Percentiles rank a stretch among this genome's conserved stretches.
These are phyloP conservation scores for Geum urbanum DNA, from an alignment of 306 rosid species.

Conservation along the genomic window DNA sequence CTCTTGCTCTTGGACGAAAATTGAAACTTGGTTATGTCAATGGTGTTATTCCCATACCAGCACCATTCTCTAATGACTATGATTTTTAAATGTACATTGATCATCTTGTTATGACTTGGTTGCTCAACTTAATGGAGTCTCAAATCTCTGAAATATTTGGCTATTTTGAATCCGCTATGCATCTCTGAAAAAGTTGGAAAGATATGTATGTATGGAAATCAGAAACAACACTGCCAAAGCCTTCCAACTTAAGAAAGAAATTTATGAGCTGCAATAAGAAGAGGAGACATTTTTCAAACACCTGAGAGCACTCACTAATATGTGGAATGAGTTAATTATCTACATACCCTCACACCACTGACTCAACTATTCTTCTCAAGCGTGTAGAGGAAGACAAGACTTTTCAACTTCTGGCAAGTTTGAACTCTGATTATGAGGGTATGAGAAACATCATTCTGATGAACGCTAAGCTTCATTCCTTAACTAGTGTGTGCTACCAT, in stretches of 20 bases:
- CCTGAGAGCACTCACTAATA: background rate
- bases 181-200: background rate
- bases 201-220: background rate
- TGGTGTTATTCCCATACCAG: too few species aligned
- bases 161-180: background rate
- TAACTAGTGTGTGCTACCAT: too few species aligned
- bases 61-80: background rate
- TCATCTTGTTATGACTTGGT: background rate
- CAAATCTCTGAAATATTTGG: background rate
- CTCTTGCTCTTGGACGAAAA: too few species aligned
- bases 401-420: too few species aligned
- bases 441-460: background rate
- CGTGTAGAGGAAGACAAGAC: background rate
- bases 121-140: background rate
- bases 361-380: background rate
- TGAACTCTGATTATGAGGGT: too few species aligned
- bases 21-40: too few species aligned
- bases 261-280: background rate
- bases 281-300: background rate
- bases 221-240: background rate
- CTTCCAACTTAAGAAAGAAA: background rate
- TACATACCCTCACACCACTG: background rate
- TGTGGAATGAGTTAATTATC: constrained; percentile 1
- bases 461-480: too few species aligned
- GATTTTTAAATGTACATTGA: background rate